Base-by-base conservation (phyloP, 2,329 filamentous ascomycete genomes). In the Bimuria novae-zelandiae region DNA sequence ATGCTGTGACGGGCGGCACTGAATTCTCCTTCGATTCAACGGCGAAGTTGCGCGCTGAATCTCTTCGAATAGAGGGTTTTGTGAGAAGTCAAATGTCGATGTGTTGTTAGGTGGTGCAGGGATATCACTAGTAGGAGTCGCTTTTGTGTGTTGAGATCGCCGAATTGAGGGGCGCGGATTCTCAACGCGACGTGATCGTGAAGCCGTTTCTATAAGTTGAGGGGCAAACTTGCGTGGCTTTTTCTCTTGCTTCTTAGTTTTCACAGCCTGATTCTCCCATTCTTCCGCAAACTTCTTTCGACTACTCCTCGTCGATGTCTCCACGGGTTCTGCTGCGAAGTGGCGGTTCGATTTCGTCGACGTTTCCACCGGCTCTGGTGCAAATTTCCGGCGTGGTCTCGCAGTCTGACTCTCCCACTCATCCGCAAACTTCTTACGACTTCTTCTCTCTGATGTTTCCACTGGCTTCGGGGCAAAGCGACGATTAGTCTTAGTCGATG, bases 171-270 rank as follows among this genome's bases (percentile, higher is more conserved):
- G 85, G 5, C 80, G 81, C 1, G 80, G 73, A 62, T 91, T 87
- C 17, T 85, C 85, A 14, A 82, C 82, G 64, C 85, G 85, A 57
- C 88, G 84, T 29, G 86, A 85, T 48, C 91, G 82, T 63, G 86
- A 84, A 3, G 88, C 88, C 2, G 89, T 92, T 73, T 93, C 90
- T 56, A 96, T 87, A 50, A 96, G 79, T 65, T 93, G 88, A 11
- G 91, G 91, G 25, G 87, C 82, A 71, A 95, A 96, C 54, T 75
- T 82, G 36, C 80, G 50, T 67, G 41, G 35, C 47, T 25, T 54
- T 42, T 51, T 44, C 29, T 50, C 49, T 30, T 47, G 45, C 41
- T 50, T 40, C 11, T 37, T 33, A 2, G 32, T 41, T 19, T 11
- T 36, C 29, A 17, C 12, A 3, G 41, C 33, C 17, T 44, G 14